Evolutionary conservation across 2,329 filamentous ascomycete species (phyloP).

Genomic region (Penicillium sclerotiorum): DNA sequence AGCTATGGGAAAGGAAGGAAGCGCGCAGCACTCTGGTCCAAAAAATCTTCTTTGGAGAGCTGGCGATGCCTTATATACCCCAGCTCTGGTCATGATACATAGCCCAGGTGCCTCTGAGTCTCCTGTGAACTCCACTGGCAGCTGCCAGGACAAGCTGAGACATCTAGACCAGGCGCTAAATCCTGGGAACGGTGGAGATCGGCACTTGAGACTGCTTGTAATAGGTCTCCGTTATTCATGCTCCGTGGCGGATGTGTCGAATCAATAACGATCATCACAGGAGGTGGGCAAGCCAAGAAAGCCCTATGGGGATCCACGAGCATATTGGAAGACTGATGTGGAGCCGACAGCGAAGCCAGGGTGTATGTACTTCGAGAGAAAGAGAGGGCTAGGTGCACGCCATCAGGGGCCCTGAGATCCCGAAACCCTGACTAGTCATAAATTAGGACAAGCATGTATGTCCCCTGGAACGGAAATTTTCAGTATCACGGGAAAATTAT

Average conservation of each 20-base stretch:
- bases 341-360: constrained; percentile 4
- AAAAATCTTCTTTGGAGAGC: constrained; percentile 11
- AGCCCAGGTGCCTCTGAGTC: neutral
- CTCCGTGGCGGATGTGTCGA: constrained; percentile 6
- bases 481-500: neutral
- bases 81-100: neutral
- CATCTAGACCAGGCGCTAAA: constrained; percentile 9
- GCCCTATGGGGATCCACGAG: neutral
- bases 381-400: neutral
- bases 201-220: constrained; percentile 4
- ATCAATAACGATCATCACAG: constrained; percentile 7
- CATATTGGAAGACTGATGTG: constrained; percentile 12
- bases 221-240: neutral
- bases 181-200: constrained; percentile 11
- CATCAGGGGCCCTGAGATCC: constrained; percentile 7
- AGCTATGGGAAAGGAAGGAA: constrained; percentile 19
- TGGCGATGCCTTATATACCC: constrained; percentile 18
- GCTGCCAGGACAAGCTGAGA: constrained; percentile 7
- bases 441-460: neutral
- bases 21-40: constrained; percentile 31
- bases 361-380: too few relatives aligned
- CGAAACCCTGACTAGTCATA: neutral
- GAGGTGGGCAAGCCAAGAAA: neutral
- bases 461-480: too few relatives aligned
- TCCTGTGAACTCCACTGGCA: neutral